These are phyloP conservation scores for Alternaria postmessia DNA, from an alignment of 2,329 filamentous ascomycete genomes.

Conservation along the genomic window DNA sequence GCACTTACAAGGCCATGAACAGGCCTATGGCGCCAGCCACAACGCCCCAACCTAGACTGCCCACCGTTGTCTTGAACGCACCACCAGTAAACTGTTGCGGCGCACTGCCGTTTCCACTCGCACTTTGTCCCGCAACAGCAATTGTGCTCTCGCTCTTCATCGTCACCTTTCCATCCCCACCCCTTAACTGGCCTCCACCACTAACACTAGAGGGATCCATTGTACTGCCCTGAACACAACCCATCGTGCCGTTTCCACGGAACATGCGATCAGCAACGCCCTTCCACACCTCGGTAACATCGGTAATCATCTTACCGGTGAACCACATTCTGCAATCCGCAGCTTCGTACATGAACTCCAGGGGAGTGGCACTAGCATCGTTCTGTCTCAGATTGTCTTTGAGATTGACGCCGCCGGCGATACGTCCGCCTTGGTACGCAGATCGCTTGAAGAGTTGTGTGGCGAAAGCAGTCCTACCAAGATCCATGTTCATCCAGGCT, in stretches of 20 bases:
- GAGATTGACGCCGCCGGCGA: conserved; percentile 48
- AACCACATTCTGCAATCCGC: conserved; percentile 54
- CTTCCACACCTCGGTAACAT: conserved; percentile 51
- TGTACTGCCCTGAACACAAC: conserved; percentile 43
- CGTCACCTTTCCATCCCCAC: conserved; percentile 30
- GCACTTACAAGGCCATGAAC: neutral
- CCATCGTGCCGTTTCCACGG: conserved; percentile 28
- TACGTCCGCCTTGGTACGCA: conserved; percentile 31
- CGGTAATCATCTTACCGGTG: conserved; percentile 45
- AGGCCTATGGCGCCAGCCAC: neutral
- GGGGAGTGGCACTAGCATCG: conserved; percentile 48
- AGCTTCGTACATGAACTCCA: conserved; percentile 54
- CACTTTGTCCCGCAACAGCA: conserved; percentile 2
- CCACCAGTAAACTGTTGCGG: conserved; percentile 11
- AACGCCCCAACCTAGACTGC: neutral
- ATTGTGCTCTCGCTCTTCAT: conserved; percentile 11
- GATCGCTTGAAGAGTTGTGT: conserved; percentile 44
- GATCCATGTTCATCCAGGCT: conserved; percentile 37
- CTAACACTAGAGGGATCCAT: conserved; percentile 39
- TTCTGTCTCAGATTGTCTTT: conserved; percentile 49
- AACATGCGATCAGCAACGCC: conserved; percentile 50
- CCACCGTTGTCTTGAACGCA: neutral
- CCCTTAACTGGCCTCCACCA: conserved; percentile 43
- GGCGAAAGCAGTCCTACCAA: conserved; percentile 46
- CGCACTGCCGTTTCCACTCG: neutral